phyloP scores from a whole-genome alignment of 208 protist species.

The Trypanosoma avium region DNA sequence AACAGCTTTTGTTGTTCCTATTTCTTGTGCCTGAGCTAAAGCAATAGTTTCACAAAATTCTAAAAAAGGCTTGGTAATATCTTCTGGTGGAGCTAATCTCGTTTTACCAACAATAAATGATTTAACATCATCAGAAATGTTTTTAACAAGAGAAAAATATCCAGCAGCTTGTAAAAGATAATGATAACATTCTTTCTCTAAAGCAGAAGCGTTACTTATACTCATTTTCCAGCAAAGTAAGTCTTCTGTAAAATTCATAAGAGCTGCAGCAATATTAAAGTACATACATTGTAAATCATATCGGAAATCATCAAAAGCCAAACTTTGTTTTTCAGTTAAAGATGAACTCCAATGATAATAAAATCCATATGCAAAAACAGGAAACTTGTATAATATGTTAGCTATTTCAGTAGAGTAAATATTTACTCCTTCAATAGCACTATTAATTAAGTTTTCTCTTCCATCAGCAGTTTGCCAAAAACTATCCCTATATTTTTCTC shows the following conservation, averaged over 20 bases:
- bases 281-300: slow-evolving; percentile 70
- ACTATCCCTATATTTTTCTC: slow-evolving; percentile 12
- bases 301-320: slow-evolving; percentile 65
- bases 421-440: slow-evolving; percentile 32
- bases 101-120: slow-evolving; percentile 36
- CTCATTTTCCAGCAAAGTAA: slow-evolving; percentile 34
- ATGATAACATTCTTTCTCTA: slow-evolving; percentile 71
- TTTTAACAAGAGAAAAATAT: slow-evolving; percentile 53
- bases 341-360: slow-evolving; percentile 67
- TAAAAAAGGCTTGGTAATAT: slow-evolving; percentile 29
- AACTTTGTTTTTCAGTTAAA: slow-evolving; percentile 35
- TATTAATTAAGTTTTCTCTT: slow-evolving; percentile 38
- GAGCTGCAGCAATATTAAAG: slow-evolving; percentile 54
- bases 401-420: slow-evolving; percentile 34
- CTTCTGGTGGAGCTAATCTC: slow-evolving; percentile 34
- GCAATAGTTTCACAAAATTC: slow-evolving; percentile 39
- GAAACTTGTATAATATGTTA: slow-evolving; percentile 29
- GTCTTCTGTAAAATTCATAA: slow-evolving; percentile 60
- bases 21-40: slow-evolving; percentile 70
- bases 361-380: slow-evolving; percentile 35
- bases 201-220: slow-evolving; percentile 1
- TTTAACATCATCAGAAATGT: slow-evolving; percentile 41
- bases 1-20: slow-evolving; percentile 44
- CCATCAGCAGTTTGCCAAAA: slow-evolving; percentile 18
- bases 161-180: slow-evolving; percentile 50